phyloP scores from a whole-genome alignment of 805 yeast species.

The Kluyveromyces lactis region DNA sequence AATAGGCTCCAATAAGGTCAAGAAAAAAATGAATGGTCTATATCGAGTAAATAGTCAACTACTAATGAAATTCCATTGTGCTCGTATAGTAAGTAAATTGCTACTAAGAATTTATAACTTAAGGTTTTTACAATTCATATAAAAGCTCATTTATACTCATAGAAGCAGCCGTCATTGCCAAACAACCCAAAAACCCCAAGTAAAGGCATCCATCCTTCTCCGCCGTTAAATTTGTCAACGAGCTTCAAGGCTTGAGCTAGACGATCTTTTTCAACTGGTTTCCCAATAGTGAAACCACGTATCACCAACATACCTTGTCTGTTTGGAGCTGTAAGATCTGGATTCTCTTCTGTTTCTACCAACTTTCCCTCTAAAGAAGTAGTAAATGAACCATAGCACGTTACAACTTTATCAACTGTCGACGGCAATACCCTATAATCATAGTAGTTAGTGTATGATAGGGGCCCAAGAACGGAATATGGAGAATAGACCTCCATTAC shows the following conservation, averaged over 20 bases:
- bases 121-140: too few species aligned
- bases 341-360: constrained; percentile 26
- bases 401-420: constrained; percentile 23
- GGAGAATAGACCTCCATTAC: constrained; percentile 41
- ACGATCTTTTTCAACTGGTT: constrained; percentile 29
- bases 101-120: not conserved
- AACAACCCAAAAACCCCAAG: constrained; percentile 47
- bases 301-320: constrained; percentile 44
- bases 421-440: constrained; percentile 47
- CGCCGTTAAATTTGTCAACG: constrained; percentile 31
- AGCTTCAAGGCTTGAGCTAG: constrained; percentile 23
- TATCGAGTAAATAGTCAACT: not conserved
- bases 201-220: constrained; percentile 46
- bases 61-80: not conserved
- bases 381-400: constrained; percentile 48
- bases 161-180: constrained; percentile 70
- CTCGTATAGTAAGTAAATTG: not conserved
- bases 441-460: constrained; percentile 48
- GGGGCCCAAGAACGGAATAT: constrained; percentile 42
- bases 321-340: constrained; percentile 27
- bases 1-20: not conserved
- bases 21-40: not conserved
- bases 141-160: constrained; percentile 32
- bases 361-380: constrained; percentile 56
- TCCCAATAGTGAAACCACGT: constrained; percentile 64